Conservation (phyloP, 208 protist genomes). For the Crithidia fasciculata region DNA sequence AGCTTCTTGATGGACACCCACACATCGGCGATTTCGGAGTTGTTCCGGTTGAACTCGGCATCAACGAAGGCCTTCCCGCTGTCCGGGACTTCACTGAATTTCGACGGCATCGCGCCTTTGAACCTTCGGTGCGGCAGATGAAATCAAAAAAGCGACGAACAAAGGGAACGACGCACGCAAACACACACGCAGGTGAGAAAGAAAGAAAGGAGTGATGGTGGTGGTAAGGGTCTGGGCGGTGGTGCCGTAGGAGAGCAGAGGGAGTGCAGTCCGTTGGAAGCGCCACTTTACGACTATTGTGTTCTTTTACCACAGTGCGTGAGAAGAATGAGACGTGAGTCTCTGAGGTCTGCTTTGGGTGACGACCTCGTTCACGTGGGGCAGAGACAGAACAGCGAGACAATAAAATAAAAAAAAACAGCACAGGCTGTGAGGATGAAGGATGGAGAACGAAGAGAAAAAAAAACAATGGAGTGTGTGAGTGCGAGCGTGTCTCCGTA, state of each 20-base stretch:
- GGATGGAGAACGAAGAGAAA: background rate
- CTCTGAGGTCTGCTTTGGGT: too few species aligned
- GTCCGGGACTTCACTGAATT: conserved; percentile 39
- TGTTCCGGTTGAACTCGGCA: conserved; percentile 63
- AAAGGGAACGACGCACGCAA: background rate
- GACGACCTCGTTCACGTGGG: background rate
- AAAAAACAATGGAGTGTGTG: background rate
- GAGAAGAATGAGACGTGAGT: too few species aligned
- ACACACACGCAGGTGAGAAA: conserved; percentile 8
- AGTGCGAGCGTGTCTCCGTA: too few species aligned
- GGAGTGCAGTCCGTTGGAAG: too few species aligned
- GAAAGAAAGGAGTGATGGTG: background rate
- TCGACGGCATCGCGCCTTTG: background rate
- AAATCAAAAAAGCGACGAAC: conserved; percentile 14
- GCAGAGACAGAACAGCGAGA: background rate
- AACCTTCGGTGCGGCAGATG: background rate
- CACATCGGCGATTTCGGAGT: conserved; percentile 51
- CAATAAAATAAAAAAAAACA: background rate
- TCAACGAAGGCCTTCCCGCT: conserved; percentile 64
- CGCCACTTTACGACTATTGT: too few species aligned
- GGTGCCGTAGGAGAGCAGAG: too few species aligned
- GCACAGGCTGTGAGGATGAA: background rate
- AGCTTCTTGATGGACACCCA: conserved; percentile 72
- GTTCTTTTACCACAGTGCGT: too few species aligned
- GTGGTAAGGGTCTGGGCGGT: background rate